Evolutionary conservation across 768 basidiomycete species (phyloP), one percentile per base, ranked within the genome.

Genomic region (Kwoniella mangroviensis): DNA sequence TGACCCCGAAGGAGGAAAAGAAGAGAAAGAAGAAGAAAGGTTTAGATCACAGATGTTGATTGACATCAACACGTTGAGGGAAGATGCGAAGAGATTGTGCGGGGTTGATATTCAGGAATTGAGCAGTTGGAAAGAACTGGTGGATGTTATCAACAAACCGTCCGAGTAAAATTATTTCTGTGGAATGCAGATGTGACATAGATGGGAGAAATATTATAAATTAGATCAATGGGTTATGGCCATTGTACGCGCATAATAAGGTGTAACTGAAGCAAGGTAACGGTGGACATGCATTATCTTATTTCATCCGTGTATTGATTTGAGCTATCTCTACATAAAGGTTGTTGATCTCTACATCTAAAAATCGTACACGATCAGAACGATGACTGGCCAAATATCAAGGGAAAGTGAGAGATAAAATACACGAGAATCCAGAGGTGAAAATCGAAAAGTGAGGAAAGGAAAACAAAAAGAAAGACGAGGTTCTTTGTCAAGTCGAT

Each of bases 41-140:
- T 94, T 98, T 69, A 88, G 88, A 55, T 83, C 83, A 60, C 94
- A 95, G 83, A 90, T 98, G 91, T 86, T 90, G 56, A 83, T 92
- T 17, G 97, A 99, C 77, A 91, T 96, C 0, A 88, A 91, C 58
- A 90, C 90, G 9, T 90, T 98, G 73, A 92, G 90, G 11, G 87
- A 87, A 75, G 94, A 96, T 67, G 88, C 95, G 4, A 85, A 88
- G n/a, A 52, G 12, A 7, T 53, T 34, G n/a, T 40, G 41, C n/a
- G n/a, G 49, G 21, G 52, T 41, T 19, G 42, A 68, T 53, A 82
- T 90, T 0, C 77, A 71, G 2, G 70, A 59, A 2, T 69, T 78
- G n/a, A 67, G 63, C 28, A 82, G 82, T 52, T 83, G 83, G 73
- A 71, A 56, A 40, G 83, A 79, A 64, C 58, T 85, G 73, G 59